Evolutionary conservation across 129 eudicot genomes (phyloP).

Genomic region (Helianthus annuus): DNA sequence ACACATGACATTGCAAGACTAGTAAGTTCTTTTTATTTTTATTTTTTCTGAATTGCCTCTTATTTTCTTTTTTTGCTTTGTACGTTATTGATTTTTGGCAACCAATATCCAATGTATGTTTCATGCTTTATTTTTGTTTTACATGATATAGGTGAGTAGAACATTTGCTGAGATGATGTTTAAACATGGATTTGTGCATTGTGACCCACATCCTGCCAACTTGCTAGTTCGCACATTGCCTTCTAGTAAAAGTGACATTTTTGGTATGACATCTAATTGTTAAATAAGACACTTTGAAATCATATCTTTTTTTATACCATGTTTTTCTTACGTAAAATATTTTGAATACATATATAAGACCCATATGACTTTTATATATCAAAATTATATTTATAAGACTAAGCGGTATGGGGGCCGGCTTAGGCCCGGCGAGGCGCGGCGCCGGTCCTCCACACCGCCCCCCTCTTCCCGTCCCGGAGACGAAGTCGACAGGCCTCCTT

Average conservation of each 20-base stretch:
- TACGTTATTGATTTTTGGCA: no score
- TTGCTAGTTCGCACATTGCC: constrained; percentile 81
- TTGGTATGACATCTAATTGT: constrained; percentile 50
- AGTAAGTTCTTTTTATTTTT: constrained; percentile 48
- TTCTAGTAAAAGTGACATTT: constrained; percentile 41
- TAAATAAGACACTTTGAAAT: constrained; percentile 1
- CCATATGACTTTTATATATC: not conserved
- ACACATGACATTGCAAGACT: constrained; percentile 75
- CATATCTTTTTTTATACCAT: not conserved
- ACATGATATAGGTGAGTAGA: constrained; percentile 62
- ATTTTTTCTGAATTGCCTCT: no score
- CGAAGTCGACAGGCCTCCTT: no score
- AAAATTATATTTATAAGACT: not conserved
- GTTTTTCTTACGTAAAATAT: not conserved
- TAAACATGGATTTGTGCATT: constrained; percentile 97
- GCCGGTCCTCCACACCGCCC: no score
- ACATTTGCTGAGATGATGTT: constrained; percentile 98
- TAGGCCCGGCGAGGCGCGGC: no score
- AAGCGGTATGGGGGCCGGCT: no score
- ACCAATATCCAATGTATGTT: no score
- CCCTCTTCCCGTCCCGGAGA: no score
- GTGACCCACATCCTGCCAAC: constrained; percentile 96
- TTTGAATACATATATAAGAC: constrained; percentile 2
- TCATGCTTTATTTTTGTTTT: not conserved
- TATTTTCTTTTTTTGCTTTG: no score